These are phyloP conservation scores for Backusella luteola DNA, from an alignment of 192 early-diverging fungal genomes.

Conservation along the genomic window DNA sequence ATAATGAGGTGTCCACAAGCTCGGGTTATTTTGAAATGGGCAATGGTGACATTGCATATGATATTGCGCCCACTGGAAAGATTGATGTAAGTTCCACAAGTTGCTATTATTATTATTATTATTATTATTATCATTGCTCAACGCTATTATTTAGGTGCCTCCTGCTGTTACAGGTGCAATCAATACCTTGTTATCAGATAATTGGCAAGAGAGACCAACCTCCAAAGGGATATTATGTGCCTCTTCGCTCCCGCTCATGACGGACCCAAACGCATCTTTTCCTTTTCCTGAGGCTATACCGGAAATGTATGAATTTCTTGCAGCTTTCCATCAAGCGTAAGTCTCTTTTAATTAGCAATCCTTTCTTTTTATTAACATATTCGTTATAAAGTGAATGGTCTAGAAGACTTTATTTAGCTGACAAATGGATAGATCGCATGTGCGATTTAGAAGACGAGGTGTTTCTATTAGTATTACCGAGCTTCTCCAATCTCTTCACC, in stretches of 20 bases:
- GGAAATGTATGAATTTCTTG: conserved; percentile 58
- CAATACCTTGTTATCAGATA: conserved; percentile 32
- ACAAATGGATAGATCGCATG: conserved; percentile 48
- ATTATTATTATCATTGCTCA: not conserved
- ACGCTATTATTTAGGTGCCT: conserved; percentile 37
- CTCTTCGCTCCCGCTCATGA: conserved; percentile 43
- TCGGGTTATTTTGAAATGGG: conserved; percentile 30
- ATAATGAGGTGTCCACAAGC: conserved; percentile 18
- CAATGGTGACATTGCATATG: conserved; percentile 30
- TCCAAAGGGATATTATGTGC: conserved; percentile 48
- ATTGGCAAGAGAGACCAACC: conserved; percentile 50
- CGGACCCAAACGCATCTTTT: conserved; percentile 39
- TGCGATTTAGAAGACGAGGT: conserved; percentile 44
- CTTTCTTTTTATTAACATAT: too few species aligned
- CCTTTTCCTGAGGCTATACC: conserved; percentile 47
- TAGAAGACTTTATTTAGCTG: conserved; percentile 42
- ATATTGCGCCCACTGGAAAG: conserved; percentile 31
- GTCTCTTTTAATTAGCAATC: not conserved
- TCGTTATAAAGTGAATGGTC: not conserved
- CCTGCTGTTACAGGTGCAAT: conserved; percentile 45
- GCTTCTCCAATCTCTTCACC: conserved; percentile 49
- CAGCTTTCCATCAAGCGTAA: conserved; percentile 51
- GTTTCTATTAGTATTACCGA: conserved; percentile 55
- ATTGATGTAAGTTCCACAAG: conserved; percentile 10
- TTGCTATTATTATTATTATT: not conserved